These are phyloP conservation scores for Pinus albicaulis DNA, from an alignment of 75 land plant genomes.

Conservation along the genomic window DNA sequence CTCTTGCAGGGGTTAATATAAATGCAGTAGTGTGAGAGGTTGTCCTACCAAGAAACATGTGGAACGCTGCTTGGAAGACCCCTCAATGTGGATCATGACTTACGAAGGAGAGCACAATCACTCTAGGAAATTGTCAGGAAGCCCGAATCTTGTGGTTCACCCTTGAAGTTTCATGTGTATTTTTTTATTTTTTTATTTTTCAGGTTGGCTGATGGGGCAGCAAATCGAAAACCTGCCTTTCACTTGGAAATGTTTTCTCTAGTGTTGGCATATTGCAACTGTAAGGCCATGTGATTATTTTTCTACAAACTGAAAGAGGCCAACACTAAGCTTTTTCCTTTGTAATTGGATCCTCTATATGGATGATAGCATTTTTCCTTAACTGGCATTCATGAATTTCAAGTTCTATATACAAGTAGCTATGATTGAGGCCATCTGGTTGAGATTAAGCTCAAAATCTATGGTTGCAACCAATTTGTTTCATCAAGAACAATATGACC, in stretches of 20 bases:
- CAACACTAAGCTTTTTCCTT: neutral
- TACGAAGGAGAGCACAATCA: slow-evolving; percentile 92
- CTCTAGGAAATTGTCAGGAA: slow-evolving; percentile 27
- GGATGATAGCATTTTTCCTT: neutral
- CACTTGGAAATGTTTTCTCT: slow-evolving; percentile 1
- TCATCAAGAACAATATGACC: too few species aligned
- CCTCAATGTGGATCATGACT: slow-evolving; percentile 80
- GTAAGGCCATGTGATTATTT: too few species aligned
- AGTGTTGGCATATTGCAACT: neutral
- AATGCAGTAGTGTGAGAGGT: slow-evolving; percentile 92
- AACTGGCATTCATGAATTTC: slow-evolving; percentile 1
- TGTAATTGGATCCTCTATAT: neutral
- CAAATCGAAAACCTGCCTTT: neutral
- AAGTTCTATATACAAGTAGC: neutral
- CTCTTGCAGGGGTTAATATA: slow-evolving; percentile 73
- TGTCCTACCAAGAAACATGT: slow-evolving; percentile 90
- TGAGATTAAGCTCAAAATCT: too few species aligned
- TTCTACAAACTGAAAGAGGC: too few species aligned
- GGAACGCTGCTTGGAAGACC: slow-evolving; percentile 74
- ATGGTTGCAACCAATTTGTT: too few species aligned
- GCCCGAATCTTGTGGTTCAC: slow-evolving; percentile 10
- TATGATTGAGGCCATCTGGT: too few species aligned
- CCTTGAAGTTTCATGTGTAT: neutral
- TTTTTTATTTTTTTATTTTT: neutral
- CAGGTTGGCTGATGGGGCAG: neutral